phyloP scores from a whole-genome alignment of 208 protist species.

The Acanthamoeba polyphaga region DNA sequence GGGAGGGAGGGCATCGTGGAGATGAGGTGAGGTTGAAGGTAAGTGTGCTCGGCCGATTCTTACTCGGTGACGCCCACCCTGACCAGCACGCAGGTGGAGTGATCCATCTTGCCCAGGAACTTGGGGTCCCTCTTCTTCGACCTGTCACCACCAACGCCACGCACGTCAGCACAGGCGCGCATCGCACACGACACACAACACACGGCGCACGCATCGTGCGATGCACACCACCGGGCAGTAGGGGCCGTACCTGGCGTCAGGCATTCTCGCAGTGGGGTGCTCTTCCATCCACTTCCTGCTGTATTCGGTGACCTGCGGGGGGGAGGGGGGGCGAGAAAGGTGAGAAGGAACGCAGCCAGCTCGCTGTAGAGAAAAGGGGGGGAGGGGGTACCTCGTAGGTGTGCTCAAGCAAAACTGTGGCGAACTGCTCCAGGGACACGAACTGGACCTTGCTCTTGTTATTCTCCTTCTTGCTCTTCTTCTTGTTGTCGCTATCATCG shows the following conservation, averaged over 20 bases:
- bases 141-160: background rate
- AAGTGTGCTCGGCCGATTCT: background rate
- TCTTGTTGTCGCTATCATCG: background rate
- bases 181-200: background rate
- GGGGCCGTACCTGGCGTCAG: constrained; percentile 67
- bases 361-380: no score
- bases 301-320: constrained; percentile 74
- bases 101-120: constrained; percentile 86
- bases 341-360: background rate
- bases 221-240: background rate
- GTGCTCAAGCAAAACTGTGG: constrained; percentile 59
- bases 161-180: background rate
- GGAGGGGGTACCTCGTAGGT: background rate
- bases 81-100: constrained; percentile 76
- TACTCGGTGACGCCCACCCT: constrained; percentile 30
- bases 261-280: constrained; percentile 76
- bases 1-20: no score
- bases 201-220: background rate
- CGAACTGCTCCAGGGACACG: background rate
- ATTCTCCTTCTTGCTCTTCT: background rate
- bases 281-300: constrained; percentile 83
- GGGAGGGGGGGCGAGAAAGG: background rate
- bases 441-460: background rate
- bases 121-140: constrained; percentile 67
- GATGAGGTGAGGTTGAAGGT: no score